Percentiles rank a stretch among this genome's conserved stretches.
phyloP scores from a whole-genome alignment of 352 stramenopile species.

The Phytophthora litchii region DNA sequence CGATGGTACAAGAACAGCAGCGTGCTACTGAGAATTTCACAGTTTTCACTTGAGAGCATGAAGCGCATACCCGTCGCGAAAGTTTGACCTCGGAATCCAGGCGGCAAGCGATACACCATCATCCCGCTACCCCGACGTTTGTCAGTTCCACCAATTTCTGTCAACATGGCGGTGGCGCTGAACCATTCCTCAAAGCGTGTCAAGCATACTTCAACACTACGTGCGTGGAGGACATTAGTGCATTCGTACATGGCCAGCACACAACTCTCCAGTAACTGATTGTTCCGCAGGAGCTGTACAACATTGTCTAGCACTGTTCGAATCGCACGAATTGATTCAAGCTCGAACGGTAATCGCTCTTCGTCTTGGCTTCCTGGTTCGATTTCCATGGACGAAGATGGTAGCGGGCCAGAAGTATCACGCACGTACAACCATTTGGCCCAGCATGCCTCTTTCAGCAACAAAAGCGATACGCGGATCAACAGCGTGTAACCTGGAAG shows the following conservation, averaged over 20 bases:
- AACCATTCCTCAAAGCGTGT: constrained; percentile 78
- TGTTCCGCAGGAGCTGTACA: constrained; percentile 62
- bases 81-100: constrained; percentile 50
- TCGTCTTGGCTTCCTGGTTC: constrained; percentile 34
- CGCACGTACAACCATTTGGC: constrained; percentile 63
- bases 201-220: constrained; percentile 68
- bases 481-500: constrained; percentile 68
- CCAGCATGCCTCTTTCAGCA: constrained; percentile 75
- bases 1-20: constrained; percentile 77
- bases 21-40: constrained; percentile 68
- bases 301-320: constrained; percentile 64
- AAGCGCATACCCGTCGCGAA: constrained; percentile 67
- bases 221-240: constrained; percentile 70
- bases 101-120: constrained; percentile 53
- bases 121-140: constrained; percentile 25
- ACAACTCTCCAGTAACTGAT: constrained; percentile 65
- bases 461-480: constrained; percentile 57
- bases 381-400: constrained; percentile 40
- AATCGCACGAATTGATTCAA: constrained; percentile 54
- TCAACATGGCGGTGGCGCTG: constrained; percentile 42
- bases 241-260: constrained; percentile 75
- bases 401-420: constrained; percentile 45
- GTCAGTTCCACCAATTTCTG: constrained; percentile 22
- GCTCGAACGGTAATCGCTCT: constrained; percentile 47
- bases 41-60: constrained; percentile 76